Evolutionary conservation across 2,329 filamentous ascomycete species (phyloP), one percentile per base, ranked within the genome.

Genomic region (Acephala macrosclerotiorum): DNA sequence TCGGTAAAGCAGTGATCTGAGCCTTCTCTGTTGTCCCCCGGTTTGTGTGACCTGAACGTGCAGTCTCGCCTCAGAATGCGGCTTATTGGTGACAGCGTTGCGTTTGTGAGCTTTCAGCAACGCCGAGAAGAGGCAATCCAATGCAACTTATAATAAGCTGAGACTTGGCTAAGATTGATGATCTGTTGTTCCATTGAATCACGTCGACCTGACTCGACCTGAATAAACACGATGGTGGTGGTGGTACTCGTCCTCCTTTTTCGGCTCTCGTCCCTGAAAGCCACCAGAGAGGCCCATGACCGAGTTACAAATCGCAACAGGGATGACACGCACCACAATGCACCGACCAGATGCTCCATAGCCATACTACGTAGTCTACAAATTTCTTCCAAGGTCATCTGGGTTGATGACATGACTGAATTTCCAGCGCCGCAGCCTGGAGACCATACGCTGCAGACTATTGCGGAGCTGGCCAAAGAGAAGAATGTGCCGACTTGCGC

Each of bases 331-430:
- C 18, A n/a, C 20, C n/a, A 16, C 26, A 4, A 22, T n/a, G 25
- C 2, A 29, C 33, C 8, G 16, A 20, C 6, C 26, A 20, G 51
- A 36, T 36, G 45, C 45, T 18, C 18, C 45, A 49, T 11, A 14
- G 18, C 42, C 7, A 4, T 14, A 11, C 7, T 18, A 47, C 3
- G 38, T n/a, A 42, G 18, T 12, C 45, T 49, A 25, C 45, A 57
- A 57, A 38, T 38, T 57, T 36, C 55, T 57, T 25, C 29, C 29
- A 16, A 8, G 53, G 35, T 18, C 55, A 57, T 14, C 16, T 57
- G 55, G 36, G 18, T 57, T 36, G 55, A 57, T 35, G 55, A 57
- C 29, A 57, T 57, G 55, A 36, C 55, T 36, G 55, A 38, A 26
- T 33, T 55, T 55, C 25, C 29, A 26, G 26, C 25, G 22, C 25